These are phyloP conservation scores for Fusarium devonianum DNA, from an alignment of 2,329 filamentous ascomycete species.

Conservation along the genomic window DNA sequence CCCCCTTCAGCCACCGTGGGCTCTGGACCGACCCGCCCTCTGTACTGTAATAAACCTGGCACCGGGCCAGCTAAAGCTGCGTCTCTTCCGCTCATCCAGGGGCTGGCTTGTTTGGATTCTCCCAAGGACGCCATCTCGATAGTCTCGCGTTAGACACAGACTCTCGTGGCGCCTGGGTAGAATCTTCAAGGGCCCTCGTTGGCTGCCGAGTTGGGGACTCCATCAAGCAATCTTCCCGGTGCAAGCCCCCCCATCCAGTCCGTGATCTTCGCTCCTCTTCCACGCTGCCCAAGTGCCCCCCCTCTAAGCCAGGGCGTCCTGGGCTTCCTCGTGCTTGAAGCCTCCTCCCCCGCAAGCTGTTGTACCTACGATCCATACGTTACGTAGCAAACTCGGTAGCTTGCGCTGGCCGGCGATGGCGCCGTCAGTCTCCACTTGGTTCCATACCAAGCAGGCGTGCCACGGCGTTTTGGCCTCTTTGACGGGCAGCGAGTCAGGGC, in stretches of 20 bases:
- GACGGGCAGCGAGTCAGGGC: constrained; percentile 33
- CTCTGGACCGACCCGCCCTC: constrained; percentile 28
- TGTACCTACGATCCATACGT: no score
- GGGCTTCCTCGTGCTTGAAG: no score
- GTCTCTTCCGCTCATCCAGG: neutral
- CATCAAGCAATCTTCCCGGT: neutral
- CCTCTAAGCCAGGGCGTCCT: constrained; percentile 29
- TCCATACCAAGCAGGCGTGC: constrained; percentile 18
- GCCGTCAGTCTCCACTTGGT: constrained; percentile 30
- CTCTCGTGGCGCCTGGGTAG: no score
- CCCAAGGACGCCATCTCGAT: constrained; percentile 31
- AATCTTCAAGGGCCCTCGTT: constrained; percentile 16
- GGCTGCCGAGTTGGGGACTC: no score
- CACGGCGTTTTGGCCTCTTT: neutral
- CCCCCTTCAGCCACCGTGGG: constrained; percentile 24
- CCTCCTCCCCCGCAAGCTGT: constrained; percentile 42
- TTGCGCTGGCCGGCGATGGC: constrained; percentile 24
- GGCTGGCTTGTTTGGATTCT: neutral
- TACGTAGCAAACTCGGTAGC: no score
- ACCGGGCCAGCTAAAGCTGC: no score
- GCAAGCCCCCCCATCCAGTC: constrained; percentile 5
- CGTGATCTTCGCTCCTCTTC: no score
- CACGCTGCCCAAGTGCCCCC: no score
- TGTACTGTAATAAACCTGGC: neutral
- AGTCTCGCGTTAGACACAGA: constrained; percentile 35